Conservation (phyloP, 1,139 yeast genomes). For the Saccharomyces hybrid region DNA sequence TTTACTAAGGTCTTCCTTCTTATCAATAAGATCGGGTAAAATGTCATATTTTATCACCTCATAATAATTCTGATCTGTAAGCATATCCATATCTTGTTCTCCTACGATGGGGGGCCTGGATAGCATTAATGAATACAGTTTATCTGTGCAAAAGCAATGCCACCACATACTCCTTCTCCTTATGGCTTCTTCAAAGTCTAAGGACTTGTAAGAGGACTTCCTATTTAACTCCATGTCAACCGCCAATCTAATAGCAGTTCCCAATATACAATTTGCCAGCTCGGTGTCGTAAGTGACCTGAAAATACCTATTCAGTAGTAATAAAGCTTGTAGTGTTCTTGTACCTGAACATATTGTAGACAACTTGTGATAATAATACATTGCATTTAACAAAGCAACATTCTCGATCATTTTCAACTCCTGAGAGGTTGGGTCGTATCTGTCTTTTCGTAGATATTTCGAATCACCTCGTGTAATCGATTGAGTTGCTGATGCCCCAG, state of each 20-base stretch:
- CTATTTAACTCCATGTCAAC: slow-evolving; percentile 20
- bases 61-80: slow-evolving; percentile 19
- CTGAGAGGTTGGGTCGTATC: slow-evolving; percentile 14
- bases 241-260: slow-evolving; percentile 24
- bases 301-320: slow-evolving; percentile 20
- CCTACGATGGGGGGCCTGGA: slow-evolving; percentile 21
- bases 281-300: slow-evolving; percentile 19
- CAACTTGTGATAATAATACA: slow-evolving; percentile 24
- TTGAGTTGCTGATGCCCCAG: slow-evolving; percentile 19
- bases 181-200: slow-evolving; percentile 14
- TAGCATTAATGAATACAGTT: slow-evolving; percentile 17
- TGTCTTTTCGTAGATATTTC: slow-evolving; percentile 17
- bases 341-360: slow-evolving; percentile 20
- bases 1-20: slow-evolving; percentile 12
- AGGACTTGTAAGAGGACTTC: slow-evolving; percentile 11
- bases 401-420: slow-evolving; percentile 21
- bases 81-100: slow-evolving; percentile 19
- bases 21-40: slow-evolving; percentile 2
- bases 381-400: slow-evolving; percentile 19
- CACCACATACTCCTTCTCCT: slow-evolving; percentile 22
- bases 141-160: slow-evolving; percentile 23
- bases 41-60: slow-evolving; percentile 12
- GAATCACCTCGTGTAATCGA: slow-evolving; percentile 10
- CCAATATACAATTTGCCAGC: slow-evolving; percentile 18
- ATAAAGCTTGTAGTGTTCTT: slow-evolving; percentile 19